Evolutionary conservation across 2,329 filamentous ascomycete species (phyloP), one percentile per base, ranked within the genome.

Genomic region (Cytospora piceicola): DNA sequence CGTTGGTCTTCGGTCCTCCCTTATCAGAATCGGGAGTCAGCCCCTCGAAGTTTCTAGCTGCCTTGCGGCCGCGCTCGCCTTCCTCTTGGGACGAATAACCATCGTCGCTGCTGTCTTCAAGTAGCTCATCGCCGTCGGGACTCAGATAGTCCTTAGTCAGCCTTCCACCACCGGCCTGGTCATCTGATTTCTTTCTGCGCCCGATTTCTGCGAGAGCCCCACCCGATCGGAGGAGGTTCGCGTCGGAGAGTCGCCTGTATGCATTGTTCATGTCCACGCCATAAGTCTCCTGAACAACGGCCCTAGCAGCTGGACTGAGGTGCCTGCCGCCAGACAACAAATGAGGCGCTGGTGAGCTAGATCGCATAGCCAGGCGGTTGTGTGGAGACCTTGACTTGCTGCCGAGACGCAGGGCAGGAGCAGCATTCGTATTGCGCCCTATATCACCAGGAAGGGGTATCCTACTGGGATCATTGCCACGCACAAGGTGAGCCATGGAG

Each of bases 171-270:
- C 77, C 77, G 9, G 79, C 77, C 14, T 74, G 73, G 56, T 81
- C 77, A 20, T 80, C 79, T 7, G 73, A 70, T n/a, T 78, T 81
- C 72, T 88, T 89, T 59, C 85, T 83, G 68, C 84, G 80, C 22
- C 88, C 83, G 27, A 92, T 79, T 59, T 82, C 80, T 8, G 89
- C 83, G 36, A 94, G 77, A 59, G 81, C 85, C 32, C 90, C 88
- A 22, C 86, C 83, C 6, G 88, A 88, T 34, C 83, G 83, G 4
- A 86, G 82, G 53, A 94, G 77, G 59, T 89, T 88, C 14, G 89
- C 89, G 73, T 94, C 89, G 1, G 90, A 92, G 22, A 93, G 78
- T 66, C 87, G 85, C 59, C 88, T 83, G 73, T 93, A 92, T 4
- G 90, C 89, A 69, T 82, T 89, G 66, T 84, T 86, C 76, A 91